phyloP scores from a whole-genome alignment of 176 grass and related monocot genomes.

The Triticum urartu region DNA sequence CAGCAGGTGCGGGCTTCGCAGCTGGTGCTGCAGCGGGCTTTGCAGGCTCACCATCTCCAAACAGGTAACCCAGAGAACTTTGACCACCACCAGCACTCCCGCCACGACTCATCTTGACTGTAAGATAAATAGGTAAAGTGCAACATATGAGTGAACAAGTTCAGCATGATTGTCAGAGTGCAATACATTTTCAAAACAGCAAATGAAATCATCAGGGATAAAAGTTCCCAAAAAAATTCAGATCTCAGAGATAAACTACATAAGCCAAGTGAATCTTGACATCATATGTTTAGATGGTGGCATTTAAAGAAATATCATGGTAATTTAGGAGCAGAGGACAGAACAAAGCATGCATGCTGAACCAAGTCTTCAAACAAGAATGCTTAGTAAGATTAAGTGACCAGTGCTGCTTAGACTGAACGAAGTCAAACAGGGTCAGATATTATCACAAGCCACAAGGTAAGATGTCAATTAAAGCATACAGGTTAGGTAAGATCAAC shows the following conservation, averaged over 20 bases:
- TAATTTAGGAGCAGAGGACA: conserved; percentile 1
- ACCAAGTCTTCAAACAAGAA: neutral
- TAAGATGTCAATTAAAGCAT: neutral
- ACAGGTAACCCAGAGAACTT: conserved; percentile 74
- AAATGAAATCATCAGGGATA: neutral
- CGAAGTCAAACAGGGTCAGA: neutral
- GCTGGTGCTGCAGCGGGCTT: conserved; percentile 37
- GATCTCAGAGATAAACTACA: neutral
- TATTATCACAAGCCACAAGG: neutral
- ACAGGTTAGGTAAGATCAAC: neutral
- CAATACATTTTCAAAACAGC: neutral
- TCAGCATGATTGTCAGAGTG: neutral
- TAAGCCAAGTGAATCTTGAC: neutral
- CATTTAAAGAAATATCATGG: neutral
- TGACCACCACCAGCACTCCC: conserved; percentile 72
- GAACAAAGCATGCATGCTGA: neutral
- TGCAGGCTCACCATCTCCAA: conserved; percentile 47
- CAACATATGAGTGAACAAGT: neutral
- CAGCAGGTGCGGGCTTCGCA: conserved; percentile 34
- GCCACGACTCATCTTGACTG: conserved; percentile 65
- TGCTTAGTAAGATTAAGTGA: neutral
- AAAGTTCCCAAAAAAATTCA: neutral
- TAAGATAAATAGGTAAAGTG: neutral
- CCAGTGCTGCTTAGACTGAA: conserved; percentile 2
- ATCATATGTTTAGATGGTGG: neutral